Percentiles rank a stretch among this genome's conserved stretches.
phyloP scores from a whole-genome alignment of 306 rosid species.

The Dryas alaskensis region DNA sequence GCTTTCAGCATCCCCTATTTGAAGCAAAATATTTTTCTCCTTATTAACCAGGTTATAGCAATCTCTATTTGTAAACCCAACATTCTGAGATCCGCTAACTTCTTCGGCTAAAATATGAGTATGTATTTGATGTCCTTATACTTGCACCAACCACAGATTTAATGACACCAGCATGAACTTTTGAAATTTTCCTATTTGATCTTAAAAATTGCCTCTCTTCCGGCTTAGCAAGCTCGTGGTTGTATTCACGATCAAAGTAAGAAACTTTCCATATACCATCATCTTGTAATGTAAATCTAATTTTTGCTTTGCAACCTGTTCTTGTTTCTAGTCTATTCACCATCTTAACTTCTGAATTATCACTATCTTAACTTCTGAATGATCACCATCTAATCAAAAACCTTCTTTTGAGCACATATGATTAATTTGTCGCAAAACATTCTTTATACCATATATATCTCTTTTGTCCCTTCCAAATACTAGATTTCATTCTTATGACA shows the following conservation, averaged over 20 bases:
- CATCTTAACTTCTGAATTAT: not conserved
- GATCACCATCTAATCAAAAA: not conserved
- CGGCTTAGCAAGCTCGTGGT: not conserved
- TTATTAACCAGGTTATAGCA: constrained; percentile 3
- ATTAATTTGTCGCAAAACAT: too few species aligned
- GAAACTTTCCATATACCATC: not conserved
- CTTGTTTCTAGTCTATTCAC: not conserved
- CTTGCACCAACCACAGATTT: not conserved
- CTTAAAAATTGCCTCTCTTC: not conserved
- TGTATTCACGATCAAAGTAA: not conserved
- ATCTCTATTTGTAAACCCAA: constrained; percentile 9
- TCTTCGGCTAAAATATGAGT: not conserved
- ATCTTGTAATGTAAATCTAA: not conserved
- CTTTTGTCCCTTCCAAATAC: too few species aligned
- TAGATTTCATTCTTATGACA: too few species aligned
- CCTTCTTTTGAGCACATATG: not conserved
- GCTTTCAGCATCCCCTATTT: not conserved
- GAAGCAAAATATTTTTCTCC: not conserved
- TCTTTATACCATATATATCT: too few species aligned
- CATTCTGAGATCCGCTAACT: not conserved
- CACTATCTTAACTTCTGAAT: too few species aligned
- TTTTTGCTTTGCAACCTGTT: constrained; percentile 3
- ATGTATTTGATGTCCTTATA: not conserved
- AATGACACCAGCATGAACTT: not conserved
- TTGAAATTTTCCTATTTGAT: not conserved